Evolutionary conservation across 768 basidiomycete genomes (phyloP).

Genomic region (Naganishia onofrii): DNA sequence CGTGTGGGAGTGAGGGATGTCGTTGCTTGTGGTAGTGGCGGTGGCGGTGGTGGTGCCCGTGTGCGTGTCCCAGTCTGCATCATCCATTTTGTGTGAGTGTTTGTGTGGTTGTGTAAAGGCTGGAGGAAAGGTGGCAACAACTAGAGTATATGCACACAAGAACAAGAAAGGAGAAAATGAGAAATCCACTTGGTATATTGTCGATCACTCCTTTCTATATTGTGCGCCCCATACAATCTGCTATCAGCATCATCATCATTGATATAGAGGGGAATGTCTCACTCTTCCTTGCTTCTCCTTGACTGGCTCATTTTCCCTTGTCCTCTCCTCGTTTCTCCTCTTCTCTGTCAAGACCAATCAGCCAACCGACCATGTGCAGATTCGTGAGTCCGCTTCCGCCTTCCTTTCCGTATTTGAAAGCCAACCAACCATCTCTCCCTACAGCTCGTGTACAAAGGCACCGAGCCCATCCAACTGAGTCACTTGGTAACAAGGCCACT

Average conservation of each 20-base stretch:
- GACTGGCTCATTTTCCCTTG: background rate
- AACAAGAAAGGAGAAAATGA: background rate
- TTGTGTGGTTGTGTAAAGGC: background rate
- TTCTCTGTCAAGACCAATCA: background rate
- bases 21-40: constrained; percentile 30
- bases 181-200: background rate
- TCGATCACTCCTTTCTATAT: background rate
- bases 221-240: background rate
- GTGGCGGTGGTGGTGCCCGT: constrained; percentile 33
- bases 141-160: background rate
- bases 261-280: background rate
- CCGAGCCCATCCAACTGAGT: constrained; percentile 83
- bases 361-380: constrained; percentile 36
- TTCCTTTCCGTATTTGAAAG: background rate
- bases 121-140: background rate
- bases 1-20: constrained; percentile 43
- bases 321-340: background rate
- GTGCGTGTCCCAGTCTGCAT: constrained; percentile 40
- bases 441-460: constrained; percentile 86
- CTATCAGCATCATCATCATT: background rate
- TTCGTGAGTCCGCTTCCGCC: constrained; percentile 33
- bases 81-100: background rate
- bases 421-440: background rate
- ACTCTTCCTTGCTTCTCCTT: background rate
- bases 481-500: constrained; percentile 91